Evolutionary conservation across 106 monocot genomes (phyloP).

Genomic region (Allium sativum): DNA sequence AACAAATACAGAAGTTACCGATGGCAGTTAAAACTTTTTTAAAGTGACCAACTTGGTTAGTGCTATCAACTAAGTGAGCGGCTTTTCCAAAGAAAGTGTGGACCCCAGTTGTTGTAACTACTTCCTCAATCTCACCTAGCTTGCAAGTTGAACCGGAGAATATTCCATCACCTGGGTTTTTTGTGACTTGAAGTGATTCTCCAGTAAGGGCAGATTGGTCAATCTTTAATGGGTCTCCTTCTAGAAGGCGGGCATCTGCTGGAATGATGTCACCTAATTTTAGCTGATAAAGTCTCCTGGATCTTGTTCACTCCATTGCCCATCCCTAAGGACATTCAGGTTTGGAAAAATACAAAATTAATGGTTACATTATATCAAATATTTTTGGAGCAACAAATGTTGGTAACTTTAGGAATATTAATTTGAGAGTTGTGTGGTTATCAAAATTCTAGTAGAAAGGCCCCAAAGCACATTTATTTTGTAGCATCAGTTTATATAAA

Average conservation of each 20-base stretch:
- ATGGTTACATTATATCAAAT: too few relatives aligned
- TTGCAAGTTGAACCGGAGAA: slow-evolving; percentile 87
- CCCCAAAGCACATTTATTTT: too few relatives aligned
- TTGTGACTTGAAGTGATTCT: slow-evolving; percentile 64
- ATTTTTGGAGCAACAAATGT: too few relatives aligned
- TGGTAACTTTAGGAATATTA: too few relatives aligned
- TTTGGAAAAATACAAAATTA: slow-evolving; percentile 1
- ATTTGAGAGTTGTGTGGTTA: too few relatives aligned
- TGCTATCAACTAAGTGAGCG: slow-evolving; percentile 75
- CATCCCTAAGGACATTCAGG: slow-evolving; percentile 50
- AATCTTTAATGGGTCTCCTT: slow-evolving; percentile 60
- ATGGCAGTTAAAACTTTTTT: slow-evolving; percentile 64
- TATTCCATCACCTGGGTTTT: slow-evolving; percentile 63
- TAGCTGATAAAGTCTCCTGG: slow-evolving; percentile 57
- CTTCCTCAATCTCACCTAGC: slow-evolving; percentile 85
- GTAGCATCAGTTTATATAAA: too few relatives aligned
- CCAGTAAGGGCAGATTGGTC: slow-evolving; percentile 70
- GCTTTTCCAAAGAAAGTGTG: slow-evolving; percentile 96
- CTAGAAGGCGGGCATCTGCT: slow-evolving; percentile 50
- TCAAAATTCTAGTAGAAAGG: too few relatives aligned
- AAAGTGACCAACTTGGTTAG: slow-evolving; percentile 77
- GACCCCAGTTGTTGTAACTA: slow-evolving; percentile 81
- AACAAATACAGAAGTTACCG: slow-evolving; percentile 89
- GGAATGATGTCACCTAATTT: slow-evolving; percentile 54
- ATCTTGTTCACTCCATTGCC: slow-evolving; percentile 36